Base-by-base conservation (phyloP, 345 rosid genomes). In the Noccaea bulbosa region DNA sequence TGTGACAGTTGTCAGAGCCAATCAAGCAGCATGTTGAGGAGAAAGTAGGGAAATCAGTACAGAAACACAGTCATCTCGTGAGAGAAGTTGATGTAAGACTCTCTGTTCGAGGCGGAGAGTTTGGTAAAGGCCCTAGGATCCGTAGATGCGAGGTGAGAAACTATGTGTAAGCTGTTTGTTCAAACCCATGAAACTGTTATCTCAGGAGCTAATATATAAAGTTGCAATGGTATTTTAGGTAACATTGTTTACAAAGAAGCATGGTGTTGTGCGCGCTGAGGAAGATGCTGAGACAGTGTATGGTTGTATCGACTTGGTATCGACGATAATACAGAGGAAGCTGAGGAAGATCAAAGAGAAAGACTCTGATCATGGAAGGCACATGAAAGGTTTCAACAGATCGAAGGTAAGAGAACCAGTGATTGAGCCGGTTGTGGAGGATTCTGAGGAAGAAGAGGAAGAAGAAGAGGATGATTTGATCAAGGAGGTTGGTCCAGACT, bases 301-400 rank as follows among this genome's bases (percentile, higher is more conserved):
- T 30, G 96, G 81, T 14, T 85, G 96, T 75, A 91, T 93, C 7
- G 97, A 93, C 72, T 78, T 89, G 85, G 98, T 79, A 7, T 87
- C 98, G 5, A 77, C 96, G 4, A 84, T 89, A 40, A 69, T 91
- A 24, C 88, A 87, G 45, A 75, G 98, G 73, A 93, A 93, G 83
- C 62, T 93, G 72, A 88, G 97, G 81, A 93, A 93, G 86, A 93
- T 93, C 46, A 93, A 91, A 87, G 98, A 93, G 83, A 93, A 93
- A 79, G 97, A 76, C 3, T 85, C 97, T 17, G 98, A 93, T 49
- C 98, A 73, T 74, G 98, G 98, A 62, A 85, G 97, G 30, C 98
- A 93, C 72, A 82, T 90, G 91, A 93, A 90, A 73, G 93, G 93
- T 35, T 85, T 81, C 63, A 86, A 81, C 63, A 80, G 98, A 50